Evolutionary conservation across 768 basidiomycete species (phyloP).

Genomic region (Russula sp.): DNA sequence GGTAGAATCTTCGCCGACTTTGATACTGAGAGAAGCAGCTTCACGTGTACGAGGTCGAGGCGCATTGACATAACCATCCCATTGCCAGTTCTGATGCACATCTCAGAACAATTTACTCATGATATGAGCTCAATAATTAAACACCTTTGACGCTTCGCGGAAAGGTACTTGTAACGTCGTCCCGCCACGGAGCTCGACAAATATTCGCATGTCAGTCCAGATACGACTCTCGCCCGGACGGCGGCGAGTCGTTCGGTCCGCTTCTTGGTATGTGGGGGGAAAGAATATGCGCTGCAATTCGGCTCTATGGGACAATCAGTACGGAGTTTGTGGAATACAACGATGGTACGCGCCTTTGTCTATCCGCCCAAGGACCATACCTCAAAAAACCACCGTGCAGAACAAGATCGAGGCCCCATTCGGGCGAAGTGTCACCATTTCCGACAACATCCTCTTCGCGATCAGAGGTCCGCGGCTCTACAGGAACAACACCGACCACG

Average conservation of each 20-base stretch:
- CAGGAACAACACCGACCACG: slow-evolving; percentile 72
- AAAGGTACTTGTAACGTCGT: slow-evolving; percentile 85
- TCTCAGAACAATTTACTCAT: not conserved
- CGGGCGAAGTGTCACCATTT: slow-evolving; percentile 83
- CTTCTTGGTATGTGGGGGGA: slow-evolving; percentile 71
- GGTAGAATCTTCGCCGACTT: slow-evolving; percentile 76
- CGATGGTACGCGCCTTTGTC: slow-evolving; percentile 62
- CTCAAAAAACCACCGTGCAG: slow-evolving; percentile 71
- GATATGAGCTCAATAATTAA: not conserved
- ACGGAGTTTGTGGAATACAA: not conserved
- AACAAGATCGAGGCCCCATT: slow-evolving; percentile 89
- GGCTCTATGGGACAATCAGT: slow-evolving; percentile 33
- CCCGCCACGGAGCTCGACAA: slow-evolving; percentile 74
- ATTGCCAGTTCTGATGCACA: slow-evolving; percentile 77
- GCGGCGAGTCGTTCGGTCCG: slow-evolving; percentile 54
- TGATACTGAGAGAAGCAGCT: slow-evolving; percentile 68
- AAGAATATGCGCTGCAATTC: slow-evolving; percentile 82
- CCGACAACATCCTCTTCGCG: slow-evolving; percentile 58
- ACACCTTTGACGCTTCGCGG: slow-evolving; percentile 84
- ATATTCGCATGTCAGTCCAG: slow-evolving; percentile 79
- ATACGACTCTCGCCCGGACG: slow-evolving; percentile 75
- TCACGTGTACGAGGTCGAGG: slow-evolving; percentile 58
- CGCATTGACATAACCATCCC: slow-evolving; percentile 60
- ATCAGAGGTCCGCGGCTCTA: slow-evolving; percentile 32
- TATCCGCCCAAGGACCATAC: slow-evolving; percentile 97